phyloP scores from a whole-genome alignment of 352 stramenopile genomes.

The Pythium phragmitis region DNA sequence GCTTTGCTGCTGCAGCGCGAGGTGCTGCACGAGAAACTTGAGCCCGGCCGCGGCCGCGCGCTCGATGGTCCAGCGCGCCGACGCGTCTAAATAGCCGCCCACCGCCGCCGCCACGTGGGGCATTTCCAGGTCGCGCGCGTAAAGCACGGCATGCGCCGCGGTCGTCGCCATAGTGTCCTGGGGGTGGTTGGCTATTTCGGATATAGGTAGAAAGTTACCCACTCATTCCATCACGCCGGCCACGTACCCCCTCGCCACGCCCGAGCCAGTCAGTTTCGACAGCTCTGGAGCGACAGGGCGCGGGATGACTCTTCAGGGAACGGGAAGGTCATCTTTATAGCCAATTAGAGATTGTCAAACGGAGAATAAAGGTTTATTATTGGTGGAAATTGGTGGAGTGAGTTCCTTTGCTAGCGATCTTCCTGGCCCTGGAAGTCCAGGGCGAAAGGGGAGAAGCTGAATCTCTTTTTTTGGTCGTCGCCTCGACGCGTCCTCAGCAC shows the following conservation, averaged over 20 bases:
- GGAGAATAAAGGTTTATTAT: not conserved
- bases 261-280: constrained; percentile 8
- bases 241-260: constrained; percentile 8
- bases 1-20: constrained; percentile 40
- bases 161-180: constrained; percentile 46
- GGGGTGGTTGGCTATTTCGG: constrained; percentile 2
- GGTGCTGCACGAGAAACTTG: constrained; percentile 70
- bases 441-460: not conserved
- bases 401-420: constrained; percentile 1
- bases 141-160: constrained; percentile 49
- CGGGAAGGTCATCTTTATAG: not conserved
- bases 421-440: not conserved
- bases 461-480: not conserved
- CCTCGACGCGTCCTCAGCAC: not conserved
- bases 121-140: constrained; percentile 47
- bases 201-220: not conserved
- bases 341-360: not conserved
- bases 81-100: constrained; percentile 56
- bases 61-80: constrained; percentile 57
- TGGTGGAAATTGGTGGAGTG: constrained; percentile 7
- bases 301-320: constrained; percentile 11
- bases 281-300: constrained; percentile 9
- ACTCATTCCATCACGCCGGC: not conserved
- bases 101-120: constrained; percentile 54
- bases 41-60: constrained; percentile 51